phyloP scores from a whole-genome alignment of 2,329 filamentous ascomycete species.

The Ceratocystis harringtonii region DNA sequence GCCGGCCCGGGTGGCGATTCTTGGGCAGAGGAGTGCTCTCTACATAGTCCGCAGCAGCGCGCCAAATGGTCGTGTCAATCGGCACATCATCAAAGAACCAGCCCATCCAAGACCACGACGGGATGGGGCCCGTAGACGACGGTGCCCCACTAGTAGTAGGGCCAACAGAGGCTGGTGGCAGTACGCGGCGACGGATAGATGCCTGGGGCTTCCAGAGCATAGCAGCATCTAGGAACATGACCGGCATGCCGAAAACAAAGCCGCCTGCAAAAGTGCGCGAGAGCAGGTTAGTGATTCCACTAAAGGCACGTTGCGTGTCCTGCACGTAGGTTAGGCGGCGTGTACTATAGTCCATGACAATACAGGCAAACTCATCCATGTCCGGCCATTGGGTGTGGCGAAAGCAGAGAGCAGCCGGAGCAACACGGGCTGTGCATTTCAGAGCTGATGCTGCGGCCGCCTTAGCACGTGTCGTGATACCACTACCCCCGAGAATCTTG shows the following conservation, averaged over 20 bases:
- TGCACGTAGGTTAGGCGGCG: constrained; percentile 28
- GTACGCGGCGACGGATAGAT: constrained; percentile 25
- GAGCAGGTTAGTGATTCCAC: constrained; percentile 30
- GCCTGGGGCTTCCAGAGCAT: constrained; percentile 32
- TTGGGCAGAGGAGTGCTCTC: constrained; percentile 25
- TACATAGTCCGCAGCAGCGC: constrained; percentile 31
- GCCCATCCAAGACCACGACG: constrained; percentile 35
- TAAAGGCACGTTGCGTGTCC: constrained; percentile 30
- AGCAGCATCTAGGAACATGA: constrained; percentile 32
- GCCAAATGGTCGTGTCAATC: constrained; percentile 30
- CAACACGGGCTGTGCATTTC: constrained; percentile 25
- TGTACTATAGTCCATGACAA: constrained; percentile 31
- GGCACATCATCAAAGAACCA: constrained; percentile 33
- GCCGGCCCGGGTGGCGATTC: constrained; percentile 24
- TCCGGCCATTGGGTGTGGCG: constrained; percentile 32
- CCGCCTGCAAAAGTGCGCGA: constrained; percentile 29
- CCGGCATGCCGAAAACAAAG: constrained; percentile 33
- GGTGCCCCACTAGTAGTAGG: constrained; percentile 20
- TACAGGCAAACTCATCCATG: constrained; percentile 31
- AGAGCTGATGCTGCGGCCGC: constrained; percentile 17
- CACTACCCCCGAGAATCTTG: constrained; percentile 18
- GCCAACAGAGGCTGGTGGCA: constrained; percentile 13
- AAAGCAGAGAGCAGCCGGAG: constrained; percentile 25
- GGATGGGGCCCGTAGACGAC: constrained; percentile 24
- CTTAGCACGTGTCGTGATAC: neutral